phyloP scores from a whole-genome alignment of 208 protist genomes.

The Leishmania lainsoni region DNA sequence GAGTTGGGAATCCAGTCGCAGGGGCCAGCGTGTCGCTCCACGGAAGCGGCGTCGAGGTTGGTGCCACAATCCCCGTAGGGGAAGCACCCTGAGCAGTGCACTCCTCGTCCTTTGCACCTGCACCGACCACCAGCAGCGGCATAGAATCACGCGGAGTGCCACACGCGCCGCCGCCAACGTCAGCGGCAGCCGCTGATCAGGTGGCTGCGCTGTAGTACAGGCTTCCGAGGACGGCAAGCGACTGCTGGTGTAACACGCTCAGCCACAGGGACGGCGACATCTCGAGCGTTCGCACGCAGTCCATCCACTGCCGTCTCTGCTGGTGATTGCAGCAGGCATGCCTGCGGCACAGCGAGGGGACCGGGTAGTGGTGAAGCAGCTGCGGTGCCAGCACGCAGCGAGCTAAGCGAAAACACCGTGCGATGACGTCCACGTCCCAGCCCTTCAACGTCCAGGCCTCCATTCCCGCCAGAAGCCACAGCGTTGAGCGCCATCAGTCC shows the following conservation, averaged over 20 bases:
- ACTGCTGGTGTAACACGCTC: neutral
- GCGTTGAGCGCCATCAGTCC: neutral
- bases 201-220: neutral
- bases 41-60: neutral
- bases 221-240: neutral
- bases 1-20: neutral
- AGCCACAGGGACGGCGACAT: neutral
- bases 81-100: neutral
- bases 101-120: neutral
- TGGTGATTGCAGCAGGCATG: neutral
- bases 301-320: neutral
- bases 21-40: neutral
- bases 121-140: neutral
- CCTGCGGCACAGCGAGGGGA: neutral
- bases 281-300: neutral
- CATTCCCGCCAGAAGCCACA: neutral
- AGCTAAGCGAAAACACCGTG: conserved; percentile 30
- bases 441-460: neutral
- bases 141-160: neutral
- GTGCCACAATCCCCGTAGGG: neutral
- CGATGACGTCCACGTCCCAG: conserved; percentile 14
- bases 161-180: neutral
- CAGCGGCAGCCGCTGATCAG: neutral
- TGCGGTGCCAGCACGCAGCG: neutral
- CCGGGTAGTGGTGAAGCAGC: neutral